phyloP scores from a whole-genome alignment of 2,329 filamentous ascomycete species.

The Pseudomassariella vexata region DNA sequence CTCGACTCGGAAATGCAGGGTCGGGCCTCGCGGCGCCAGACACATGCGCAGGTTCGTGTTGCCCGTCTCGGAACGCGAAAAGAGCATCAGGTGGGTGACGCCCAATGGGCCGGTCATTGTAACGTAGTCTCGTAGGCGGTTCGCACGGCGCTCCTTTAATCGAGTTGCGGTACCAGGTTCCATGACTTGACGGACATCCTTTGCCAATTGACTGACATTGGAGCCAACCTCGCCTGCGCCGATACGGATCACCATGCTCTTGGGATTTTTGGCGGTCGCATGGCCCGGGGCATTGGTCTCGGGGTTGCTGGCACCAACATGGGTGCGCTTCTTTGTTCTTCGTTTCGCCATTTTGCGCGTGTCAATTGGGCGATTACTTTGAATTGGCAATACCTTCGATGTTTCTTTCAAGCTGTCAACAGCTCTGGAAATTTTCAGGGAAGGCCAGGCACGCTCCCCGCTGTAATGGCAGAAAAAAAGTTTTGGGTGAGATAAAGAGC shows the following conservation, averaged over 20 bases:
- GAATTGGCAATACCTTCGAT: too few species aligned
- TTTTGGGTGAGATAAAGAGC: conserved; percentile 1
- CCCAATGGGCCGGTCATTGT: conserved; percentile 93
- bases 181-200: conserved; percentile 90
- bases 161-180: conserved; percentile 88
- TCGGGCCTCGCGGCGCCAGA: conserved; percentile 83
- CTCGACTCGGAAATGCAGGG: conserved; percentile 88
- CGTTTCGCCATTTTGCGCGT: conserved; percentile 62
- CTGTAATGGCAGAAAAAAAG: neutral
- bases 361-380: too few species aligned
- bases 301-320: conserved; percentile 61
- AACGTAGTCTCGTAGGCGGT: conserved; percentile 85
- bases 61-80: conserved; percentile 81
- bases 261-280: conserved; percentile 66
- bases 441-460: conserved; percentile 5
- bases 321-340: conserved; percentile 84
- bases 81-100: conserved; percentile 86
- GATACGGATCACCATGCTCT: conserved; percentile 98
- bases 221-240: conserved; percentile 90
- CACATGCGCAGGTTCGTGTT: conserved; percentile 91
- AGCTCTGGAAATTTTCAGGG: conserved; percentile 10
- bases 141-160: conserved; percentile 82
- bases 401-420: too few species aligned
- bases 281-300: conserved; percentile 50
- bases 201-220: conserved; percentile 84